phyloP scores from a whole-genome alignment of 306 rosid species.

The Cicer judaicum region DNA sequence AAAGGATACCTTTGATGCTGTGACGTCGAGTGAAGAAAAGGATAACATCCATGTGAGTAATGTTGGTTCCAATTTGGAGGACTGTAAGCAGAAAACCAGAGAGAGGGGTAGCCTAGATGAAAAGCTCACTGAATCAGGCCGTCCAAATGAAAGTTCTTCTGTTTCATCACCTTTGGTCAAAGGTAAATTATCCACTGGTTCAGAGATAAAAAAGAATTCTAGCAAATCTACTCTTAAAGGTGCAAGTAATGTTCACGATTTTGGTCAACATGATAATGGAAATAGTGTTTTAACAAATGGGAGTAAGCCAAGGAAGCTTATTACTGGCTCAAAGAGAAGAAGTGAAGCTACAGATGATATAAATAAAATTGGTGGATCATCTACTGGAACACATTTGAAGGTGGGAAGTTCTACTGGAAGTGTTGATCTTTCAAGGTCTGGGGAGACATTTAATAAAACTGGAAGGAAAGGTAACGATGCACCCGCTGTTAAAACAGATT shows the following conservation, averaged over 20 bases:
- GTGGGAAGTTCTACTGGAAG: constrained; percentile 45
- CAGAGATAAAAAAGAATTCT: constrained; percentile 51
- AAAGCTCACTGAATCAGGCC: constrained; percentile 49
- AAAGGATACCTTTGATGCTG: constrained; percentile 57
- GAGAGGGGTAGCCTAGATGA: constrained; percentile 57
- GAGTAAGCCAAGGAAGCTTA: constrained; percentile 59
- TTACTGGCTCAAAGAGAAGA: constrained; percentile 57
- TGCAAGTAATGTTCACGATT: constrained; percentile 47
- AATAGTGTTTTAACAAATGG: constrained; percentile 58
- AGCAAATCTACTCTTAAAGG: constrained; percentile 49
- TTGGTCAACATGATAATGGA: constrained; percentile 50
- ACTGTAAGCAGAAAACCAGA: constrained; percentile 60
- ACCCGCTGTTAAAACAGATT: constrained; percentile 51
- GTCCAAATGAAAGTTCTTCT: constrained; percentile 57
- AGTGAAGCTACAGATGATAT: constrained; percentile 55
- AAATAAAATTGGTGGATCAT: constrained; percentile 51
- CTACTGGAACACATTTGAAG: constrained; percentile 52
- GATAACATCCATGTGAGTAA: constrained; percentile 48
- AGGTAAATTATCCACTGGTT: constrained; percentile 45
- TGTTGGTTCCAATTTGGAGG: constrained; percentile 61
- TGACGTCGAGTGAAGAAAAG: constrained; percentile 49
- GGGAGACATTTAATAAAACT: constrained; percentile 57
- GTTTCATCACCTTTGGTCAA: constrained; percentile 56
- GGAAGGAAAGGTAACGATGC: constrained; percentile 55
- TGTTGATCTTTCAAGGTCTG: constrained; percentile 52